Percentiles rank a stretch among this genome's conserved stretches.
phyloP scores from a whole-genome alignment of 2,329 filamentous ascomycete species.

The Botrytis fragariae region DNA sequence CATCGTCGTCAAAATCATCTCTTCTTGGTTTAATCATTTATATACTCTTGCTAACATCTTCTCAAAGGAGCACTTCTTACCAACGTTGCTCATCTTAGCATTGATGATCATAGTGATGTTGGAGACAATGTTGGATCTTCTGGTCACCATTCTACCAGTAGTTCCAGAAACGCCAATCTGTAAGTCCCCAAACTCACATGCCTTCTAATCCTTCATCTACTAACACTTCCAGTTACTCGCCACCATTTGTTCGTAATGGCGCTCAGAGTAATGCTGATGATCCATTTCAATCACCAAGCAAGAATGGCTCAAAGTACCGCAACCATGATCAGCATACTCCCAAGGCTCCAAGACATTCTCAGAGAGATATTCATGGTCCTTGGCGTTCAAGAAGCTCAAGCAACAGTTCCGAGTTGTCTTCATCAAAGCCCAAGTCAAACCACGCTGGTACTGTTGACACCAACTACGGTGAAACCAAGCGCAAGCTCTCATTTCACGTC shows the following conservation, averaged over 20 bases:
- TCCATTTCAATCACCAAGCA: slow-evolving; percentile 28
- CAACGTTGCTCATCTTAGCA: slow-evolving; percentile 20
- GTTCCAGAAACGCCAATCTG: slow-evolving; percentile 25
- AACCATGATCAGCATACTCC: slow-evolving; percentile 29
- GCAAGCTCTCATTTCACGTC: slow-evolving; percentile 23
- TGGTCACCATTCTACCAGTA: slow-evolving; percentile 23
- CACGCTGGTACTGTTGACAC: neutral
- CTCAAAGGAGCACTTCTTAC: slow-evolving; percentile 22
- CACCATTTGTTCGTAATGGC: slow-evolving; percentile 35
- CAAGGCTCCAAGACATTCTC: slow-evolving; percentile 26
- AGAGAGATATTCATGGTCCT: slow-evolving; percentile 28
- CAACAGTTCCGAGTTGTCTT: slow-evolving; percentile 23
- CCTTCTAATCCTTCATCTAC: neutral
- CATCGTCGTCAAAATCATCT: too few species aligned
- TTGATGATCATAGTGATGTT: slow-evolving; percentile 25
- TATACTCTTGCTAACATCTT: neutral
- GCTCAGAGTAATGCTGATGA: slow-evolving; percentile 30
- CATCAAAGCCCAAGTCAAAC: slow-evolving; percentile 12
- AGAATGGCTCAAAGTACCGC: slow-evolving; percentile 12
- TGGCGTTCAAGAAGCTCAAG: slow-evolving; percentile 35
- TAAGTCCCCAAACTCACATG: slow-evolving; percentile 22
- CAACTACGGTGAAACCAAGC: slow-evolving; percentile 22
- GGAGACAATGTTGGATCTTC: slow-evolving; percentile 23
- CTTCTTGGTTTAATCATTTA: neutral
- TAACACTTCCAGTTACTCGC: slow-evolving; percentile 31